Conservation (phyloP, 805 yeast species). For the Saccharomycopsis fermentans region DNA sequence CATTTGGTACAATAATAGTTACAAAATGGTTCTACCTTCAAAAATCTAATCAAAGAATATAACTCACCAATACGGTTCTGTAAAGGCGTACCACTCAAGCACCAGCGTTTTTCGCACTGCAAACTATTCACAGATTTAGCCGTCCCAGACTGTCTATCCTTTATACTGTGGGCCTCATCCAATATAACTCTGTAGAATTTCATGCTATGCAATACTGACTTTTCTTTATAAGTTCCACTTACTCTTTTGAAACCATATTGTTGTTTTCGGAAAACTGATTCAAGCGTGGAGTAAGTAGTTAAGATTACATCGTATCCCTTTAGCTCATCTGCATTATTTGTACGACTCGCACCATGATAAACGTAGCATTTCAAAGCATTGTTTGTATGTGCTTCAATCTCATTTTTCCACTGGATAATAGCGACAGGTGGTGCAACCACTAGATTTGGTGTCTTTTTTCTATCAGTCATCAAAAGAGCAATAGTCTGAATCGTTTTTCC, state of each 20-base stretch:
- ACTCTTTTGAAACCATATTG: slow-evolving; percentile 73
- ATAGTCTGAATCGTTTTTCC: slow-evolving; percentile 97
- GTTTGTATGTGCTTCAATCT: slow-evolving; percentile 76
- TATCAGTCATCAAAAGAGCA: slow-evolving; percentile 68
- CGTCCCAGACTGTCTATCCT: slow-evolving; percentile 88
- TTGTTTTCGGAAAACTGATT: slow-evolving; percentile 77
- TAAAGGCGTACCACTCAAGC: slow-evolving; percentile 91
- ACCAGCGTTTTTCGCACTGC: slow-evolving; percentile 70
- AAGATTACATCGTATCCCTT: slow-evolving; percentile 62
- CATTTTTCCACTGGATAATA: slow-evolving; percentile 93
- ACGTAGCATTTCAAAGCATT: slow-evolving; percentile 57
- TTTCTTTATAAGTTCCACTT: slow-evolving; percentile 59
- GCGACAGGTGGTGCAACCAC: slow-evolving; percentile 99
- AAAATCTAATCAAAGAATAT: slow-evolving; percentile 80
- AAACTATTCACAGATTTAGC: slow-evolving; percentile 82
- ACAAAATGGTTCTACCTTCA: slow-evolving; percentile 78
- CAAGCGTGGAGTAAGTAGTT: slow-evolving; percentile 89
- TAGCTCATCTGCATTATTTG: slow-evolving; percentile 46
- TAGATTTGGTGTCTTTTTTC: slow-evolving; percentile 58
- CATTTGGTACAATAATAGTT: slow-evolving; percentile 90
- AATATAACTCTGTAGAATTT: slow-evolving; percentile 76
- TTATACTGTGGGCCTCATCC: slow-evolving; percentile 97
- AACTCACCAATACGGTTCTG: slow-evolving; percentile 96
- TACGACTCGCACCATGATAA: slow-evolving; percentile 80
- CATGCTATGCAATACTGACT: slow-evolving; percentile 62